A percentile compares a stretch with the other conserved stretches of the same genome.
phyloP scores from a whole-genome alignment of 768 basidiomycete genomes.

The Psilocybe cyanescens region DNA sequence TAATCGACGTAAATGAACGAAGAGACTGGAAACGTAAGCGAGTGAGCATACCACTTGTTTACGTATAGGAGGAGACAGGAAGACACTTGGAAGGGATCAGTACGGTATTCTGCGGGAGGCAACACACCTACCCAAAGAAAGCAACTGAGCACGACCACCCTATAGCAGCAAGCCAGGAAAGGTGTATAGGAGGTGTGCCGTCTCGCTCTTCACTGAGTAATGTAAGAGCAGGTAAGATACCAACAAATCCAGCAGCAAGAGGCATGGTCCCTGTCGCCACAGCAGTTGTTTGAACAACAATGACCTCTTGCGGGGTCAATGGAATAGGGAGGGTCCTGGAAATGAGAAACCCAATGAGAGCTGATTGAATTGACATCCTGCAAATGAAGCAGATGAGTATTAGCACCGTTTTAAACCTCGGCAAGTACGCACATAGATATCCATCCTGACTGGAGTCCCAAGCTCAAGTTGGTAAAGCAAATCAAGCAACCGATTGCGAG shows the following conservation, averaged over 20 bases:
- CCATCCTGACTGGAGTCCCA: constrained; percentile 90
- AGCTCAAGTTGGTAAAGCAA: constrained; percentile 91
- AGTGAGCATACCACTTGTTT: constrained; percentile 81
- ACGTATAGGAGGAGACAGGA: constrained; percentile 91
- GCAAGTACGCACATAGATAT: constrained; percentile 70
- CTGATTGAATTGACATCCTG: constrained; percentile 96
- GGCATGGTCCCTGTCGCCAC: constrained; percentile 94
- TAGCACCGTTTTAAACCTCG: neutral
- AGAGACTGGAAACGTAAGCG: neutral
- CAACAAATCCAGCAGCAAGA: constrained; percentile 85
- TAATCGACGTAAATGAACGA: constrained; percentile 28
- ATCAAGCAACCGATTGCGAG: constrained; percentile 84
- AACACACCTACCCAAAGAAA: constrained; percentile 76
- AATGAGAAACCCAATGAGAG: constrained; percentile 88
- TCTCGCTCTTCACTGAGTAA: constrained; percentile 77
- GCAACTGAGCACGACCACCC: constrained; percentile 91
- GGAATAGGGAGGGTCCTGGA: constrained; percentile 74
- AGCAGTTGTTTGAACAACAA: constrained; percentile 93
- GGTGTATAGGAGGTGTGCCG: constrained; percentile 72
- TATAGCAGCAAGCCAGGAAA: constrained; percentile 75
- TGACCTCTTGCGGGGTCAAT: constrained; percentile 89
- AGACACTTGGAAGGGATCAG: constrained; percentile 60
- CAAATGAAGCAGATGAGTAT: neutral
- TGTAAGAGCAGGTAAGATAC: constrained; percentile 89
- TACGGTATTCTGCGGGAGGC: neutral